A percentile compares a stretch with the other conserved stretches of the same genome.
phyloP scores from a whole-genome alignment of 257 asterid genomes.

The Verbascum thapsus region DNA sequence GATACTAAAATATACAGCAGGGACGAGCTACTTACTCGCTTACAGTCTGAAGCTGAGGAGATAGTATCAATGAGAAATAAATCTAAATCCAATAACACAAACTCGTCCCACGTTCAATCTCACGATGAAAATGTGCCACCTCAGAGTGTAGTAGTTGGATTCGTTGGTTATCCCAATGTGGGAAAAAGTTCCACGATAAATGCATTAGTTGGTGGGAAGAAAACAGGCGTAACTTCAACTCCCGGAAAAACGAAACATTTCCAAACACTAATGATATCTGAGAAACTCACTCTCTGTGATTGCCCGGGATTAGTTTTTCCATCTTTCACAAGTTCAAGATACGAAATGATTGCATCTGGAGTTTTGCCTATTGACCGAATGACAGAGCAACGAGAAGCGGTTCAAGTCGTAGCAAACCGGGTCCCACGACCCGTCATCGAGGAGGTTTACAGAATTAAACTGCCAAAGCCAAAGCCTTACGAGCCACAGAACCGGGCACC shows the following conservation, averaged over 20 bases:
- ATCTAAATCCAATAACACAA: conserved; percentile 32
- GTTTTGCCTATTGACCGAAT: conserved; percentile 89
- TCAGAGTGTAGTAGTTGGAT: conserved; percentile 72
- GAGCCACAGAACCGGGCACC: conserved; percentile 81
- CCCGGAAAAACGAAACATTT: conserved; percentile 99
- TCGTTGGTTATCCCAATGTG: conserved; percentile 97
- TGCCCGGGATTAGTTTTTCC: conserved; percentile 99
- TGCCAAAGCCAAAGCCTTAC: conserved; percentile 88
- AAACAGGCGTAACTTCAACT: conserved; percentile 96
- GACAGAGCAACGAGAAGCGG: conserved; percentile 90
- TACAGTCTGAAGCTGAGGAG: conserved; percentile 88
- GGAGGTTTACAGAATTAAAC: conserved; percentile 63
- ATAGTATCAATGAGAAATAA: conserved; percentile 57
- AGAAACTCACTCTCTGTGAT: conserved; percentile 88
- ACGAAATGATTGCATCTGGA: conserved; percentile 96
- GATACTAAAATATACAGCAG: conserved; percentile 72
- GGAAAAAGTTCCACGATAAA: conserved; percentile 99
- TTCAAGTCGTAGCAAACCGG: conserved; percentile 86
- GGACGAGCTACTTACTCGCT: conserved; percentile 75
- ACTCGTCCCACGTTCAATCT: conserved; percentile 33
- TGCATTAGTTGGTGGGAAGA: conserved; percentile 91
- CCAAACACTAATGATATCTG: conserved; percentile 90
- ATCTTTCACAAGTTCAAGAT: conserved; percentile 95
- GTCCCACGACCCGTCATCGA: conserved; percentile 75
- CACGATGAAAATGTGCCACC: conserved; percentile 31